Evolutionary conservation across 192 early-diverging fungal genomes (phyloP), one percentile per base, ranked within the genome.

Genomic region (Podila verticillata): DNA sequence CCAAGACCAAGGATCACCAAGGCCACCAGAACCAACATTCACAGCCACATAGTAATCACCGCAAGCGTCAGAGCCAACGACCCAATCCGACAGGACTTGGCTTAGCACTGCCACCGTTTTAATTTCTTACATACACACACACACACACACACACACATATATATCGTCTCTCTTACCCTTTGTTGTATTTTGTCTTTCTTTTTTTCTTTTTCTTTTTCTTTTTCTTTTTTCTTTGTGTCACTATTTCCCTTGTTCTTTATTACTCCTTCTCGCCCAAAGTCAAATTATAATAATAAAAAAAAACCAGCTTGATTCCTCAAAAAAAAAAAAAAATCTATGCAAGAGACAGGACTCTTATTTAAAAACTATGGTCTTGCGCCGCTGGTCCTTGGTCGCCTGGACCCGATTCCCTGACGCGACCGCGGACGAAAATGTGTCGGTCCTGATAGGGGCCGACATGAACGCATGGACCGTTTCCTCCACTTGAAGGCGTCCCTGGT

Each of bases 301-400:
- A 17, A 10, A 7, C 35, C 49, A 5, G 13, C 35, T 4, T 13
- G 4, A 20, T 56, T 22, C 22, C n/a, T 65, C 22, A 57, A 28
- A 3, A 19, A 61, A 35, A n/a, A 61, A 6, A 61, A 61, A 36
- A n/a, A 61, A 36, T 29, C 36, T 62, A 1, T 32, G 35, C 34
- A 62, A 29, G n/a, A 62, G n/a, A 20, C 47, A 7, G 28, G 3
- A 15, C 15, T 44, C 39, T 54, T 63, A 74, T 24, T 60, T 60
- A 57, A 74, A 74, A 26, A 75, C 57, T 15, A 75, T 69, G 15
- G 74, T 75, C 32, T 75, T 75, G 32, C 74, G 63, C 5, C 62
- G 48, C 39, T 75, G 73, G 20, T 48, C 59, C 54, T 70, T 75
- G 6, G 32, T n/a, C 5, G 36, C 30, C 48, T 59, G 61, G n/a